These are phyloP conservation scores for Tuctoria greenei DNA, from an alignment of 176 grass and related monocot genomes.

Conservation along the genomic window DNA sequence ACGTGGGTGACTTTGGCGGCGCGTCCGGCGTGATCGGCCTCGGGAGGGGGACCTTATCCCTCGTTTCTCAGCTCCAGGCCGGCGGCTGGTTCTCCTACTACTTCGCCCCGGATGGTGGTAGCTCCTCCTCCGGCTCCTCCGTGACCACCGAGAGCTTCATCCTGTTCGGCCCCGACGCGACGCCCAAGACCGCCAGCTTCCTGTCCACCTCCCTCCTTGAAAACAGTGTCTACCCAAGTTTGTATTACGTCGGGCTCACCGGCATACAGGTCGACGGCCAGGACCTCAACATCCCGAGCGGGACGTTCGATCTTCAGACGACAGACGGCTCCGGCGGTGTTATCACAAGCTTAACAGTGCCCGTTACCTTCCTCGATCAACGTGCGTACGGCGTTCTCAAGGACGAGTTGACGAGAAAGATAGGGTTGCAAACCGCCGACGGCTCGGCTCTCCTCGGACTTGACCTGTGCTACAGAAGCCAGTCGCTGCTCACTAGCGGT, in stretches of 20 bases:
- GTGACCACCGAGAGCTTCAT: not conserved
- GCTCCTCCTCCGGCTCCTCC: no score
- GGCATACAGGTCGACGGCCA: not conserved
- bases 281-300: not conserved
- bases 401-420: not conserved
- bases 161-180: not conserved
- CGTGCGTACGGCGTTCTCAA: slow-evolving; percentile 3
- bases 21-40: not conserved
- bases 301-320: not conserved
- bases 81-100: no score
- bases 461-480: not conserved
- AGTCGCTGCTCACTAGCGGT: not conserved
- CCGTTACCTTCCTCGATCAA: slow-evolving; percentile 26
- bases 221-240: not conserved
- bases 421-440: not conserved
- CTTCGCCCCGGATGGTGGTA: not conserved
- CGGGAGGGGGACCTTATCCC: not conserved
- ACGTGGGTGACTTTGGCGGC: not conserved
- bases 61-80: not conserved
- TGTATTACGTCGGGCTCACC: not conserved
- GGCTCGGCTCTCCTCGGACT: not conserved
- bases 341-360: slow-evolving; percentile 12
- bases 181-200: no score
- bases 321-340: slow-evolving; percentile 38
- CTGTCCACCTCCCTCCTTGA: not conserved